A percentile compares a stretch with the other conserved stretches of the same genome.
phyloP scores from a whole-genome alignment of 2,329 filamentous ascomycete species.

The Alternaria novae-zelandiae region DNA sequence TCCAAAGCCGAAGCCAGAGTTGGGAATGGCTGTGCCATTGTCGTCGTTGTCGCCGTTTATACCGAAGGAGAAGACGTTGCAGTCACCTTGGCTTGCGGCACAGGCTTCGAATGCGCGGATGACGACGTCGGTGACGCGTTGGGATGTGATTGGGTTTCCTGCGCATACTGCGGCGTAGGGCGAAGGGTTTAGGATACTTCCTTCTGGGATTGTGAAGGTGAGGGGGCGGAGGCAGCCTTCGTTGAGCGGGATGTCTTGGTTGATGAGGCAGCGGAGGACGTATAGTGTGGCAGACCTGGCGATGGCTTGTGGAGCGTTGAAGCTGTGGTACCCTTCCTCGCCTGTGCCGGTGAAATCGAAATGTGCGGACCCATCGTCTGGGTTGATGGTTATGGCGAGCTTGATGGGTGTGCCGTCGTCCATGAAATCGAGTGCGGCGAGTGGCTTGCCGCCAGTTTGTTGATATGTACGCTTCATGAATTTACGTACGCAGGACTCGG shows the following conservation, averaged over 20 bases:
- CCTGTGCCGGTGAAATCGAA: constrained; percentile 54
- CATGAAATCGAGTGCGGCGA: neutral
- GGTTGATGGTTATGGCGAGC: neutral
- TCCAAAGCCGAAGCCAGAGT: constrained; percentile 41
- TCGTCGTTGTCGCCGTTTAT: constrained; percentile 27
- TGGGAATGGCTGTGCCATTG: constrained; percentile 17
- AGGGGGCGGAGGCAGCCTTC: constrained; percentile 42
- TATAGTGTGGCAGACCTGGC: constrained; percentile 43
- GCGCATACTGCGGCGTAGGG: constrained; percentile 35
- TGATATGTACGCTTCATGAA: neutral
- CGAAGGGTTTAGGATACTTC: constrained; percentile 37
- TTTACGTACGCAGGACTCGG: neutral
- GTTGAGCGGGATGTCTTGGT: constrained; percentile 42
- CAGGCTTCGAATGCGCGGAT: constrained; percentile 39
- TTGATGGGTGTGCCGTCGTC: neutral
- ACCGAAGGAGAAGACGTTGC: constrained; percentile 42
- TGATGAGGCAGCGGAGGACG: constrained; percentile 37
- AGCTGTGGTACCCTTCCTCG: constrained; percentile 40
- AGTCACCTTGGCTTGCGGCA: constrained; percentile 40
- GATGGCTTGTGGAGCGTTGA: constrained; percentile 50
- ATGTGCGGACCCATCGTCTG: constrained; percentile 17
- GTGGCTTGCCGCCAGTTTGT: neutral
- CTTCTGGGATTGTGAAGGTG: constrained; percentile 33
- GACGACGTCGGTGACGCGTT: constrained; percentile 43
- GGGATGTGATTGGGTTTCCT: constrained; percentile 40